Percentiles rank a stretch among this genome's conserved stretches.
phyloP scores from a whole-genome alignment of 768 basidiomycete genomes.

The Lentinula guzmanii region DNA sequence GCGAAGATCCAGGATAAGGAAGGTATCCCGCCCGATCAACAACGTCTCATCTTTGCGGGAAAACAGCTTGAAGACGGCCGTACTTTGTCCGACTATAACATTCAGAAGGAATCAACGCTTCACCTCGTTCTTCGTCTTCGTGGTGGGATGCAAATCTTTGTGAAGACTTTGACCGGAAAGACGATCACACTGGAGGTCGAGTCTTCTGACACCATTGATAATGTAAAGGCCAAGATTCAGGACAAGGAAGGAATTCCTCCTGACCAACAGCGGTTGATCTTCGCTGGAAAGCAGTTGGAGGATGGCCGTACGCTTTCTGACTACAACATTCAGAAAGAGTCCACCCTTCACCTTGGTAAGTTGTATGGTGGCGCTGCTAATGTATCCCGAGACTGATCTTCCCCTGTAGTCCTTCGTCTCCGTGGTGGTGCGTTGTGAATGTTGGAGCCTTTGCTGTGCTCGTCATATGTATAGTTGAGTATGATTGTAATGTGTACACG shows the following conservation, averaged over 20 bases:
- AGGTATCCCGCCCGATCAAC: slow-evolving; percentile 34
- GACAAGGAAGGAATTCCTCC: not conserved
- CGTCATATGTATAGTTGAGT: not conserved
- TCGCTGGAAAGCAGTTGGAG: slow-evolving; percentile 85
- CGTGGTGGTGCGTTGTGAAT: slow-evolving; percentile 25
- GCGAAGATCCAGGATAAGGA: slow-evolving; percentile 75
- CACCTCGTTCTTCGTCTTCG: slow-evolving; percentile 41
- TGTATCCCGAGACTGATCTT: slow-evolving; percentile 7
- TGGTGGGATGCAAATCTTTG: slow-evolving; percentile 61
- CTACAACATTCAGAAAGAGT: slow-evolving; percentile 66
- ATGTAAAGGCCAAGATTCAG: not conserved
- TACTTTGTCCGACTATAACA: slow-evolving; percentile 68
- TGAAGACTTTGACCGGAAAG: slow-evolving; percentile 53
- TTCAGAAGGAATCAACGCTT: slow-evolving; percentile 68
- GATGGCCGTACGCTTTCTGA: slow-evolving; percentile 79
- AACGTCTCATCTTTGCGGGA: slow-evolving; percentile 61
- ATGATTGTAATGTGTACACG: not conserved
- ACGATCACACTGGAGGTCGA: slow-evolving; percentile 27
- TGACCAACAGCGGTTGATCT: slow-evolving; percentile 33
- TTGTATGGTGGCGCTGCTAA: slow-evolving; percentile 3
- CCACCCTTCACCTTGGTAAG: slow-evolving; percentile 29
- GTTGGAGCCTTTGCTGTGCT: not conserved
- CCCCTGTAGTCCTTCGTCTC: slow-evolving; percentile 30
- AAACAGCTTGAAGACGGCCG: slow-evolving; percentile 87
- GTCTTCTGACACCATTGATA: not conserved